Conservation (phyloP, 164 flowering plant species). For the Liquidambar formosana region DNA sequence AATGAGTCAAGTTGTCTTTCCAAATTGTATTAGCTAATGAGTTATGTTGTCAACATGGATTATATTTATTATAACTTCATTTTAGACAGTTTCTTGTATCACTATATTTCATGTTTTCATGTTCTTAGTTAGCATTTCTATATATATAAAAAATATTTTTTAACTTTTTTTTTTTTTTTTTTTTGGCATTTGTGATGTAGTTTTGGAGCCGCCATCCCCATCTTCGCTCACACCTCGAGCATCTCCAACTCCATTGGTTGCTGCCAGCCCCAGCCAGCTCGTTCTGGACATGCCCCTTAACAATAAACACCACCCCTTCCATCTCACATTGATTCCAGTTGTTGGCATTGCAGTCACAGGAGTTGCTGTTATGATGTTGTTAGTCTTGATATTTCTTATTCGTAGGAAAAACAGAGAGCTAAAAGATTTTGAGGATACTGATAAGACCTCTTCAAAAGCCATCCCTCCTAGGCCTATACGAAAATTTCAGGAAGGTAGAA, state of each 20-base stretch:
- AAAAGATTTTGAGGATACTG: slow-evolving; percentile 35
- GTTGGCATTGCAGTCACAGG: slow-evolving; percentile 74
- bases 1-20: too few relatives aligned
- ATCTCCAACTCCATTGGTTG: slow-evolving; percentile 56
- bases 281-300: slow-evolving; percentile 27
- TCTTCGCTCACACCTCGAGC: slow-evolving; percentile 46
- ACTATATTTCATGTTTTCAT: background rate
- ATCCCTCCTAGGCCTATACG: slow-evolving; percentile 41
- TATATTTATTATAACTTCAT: too few relatives aligned
- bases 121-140: too few relatives aligned
- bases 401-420: slow-evolving; percentile 74
- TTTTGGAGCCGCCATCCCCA: slow-evolving; percentile 45
- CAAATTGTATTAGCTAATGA: too few relatives aligned
- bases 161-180: slow-evolving; percentile 6
- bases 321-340: slow-evolving; percentile 57
- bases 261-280: slow-evolving; percentile 60
- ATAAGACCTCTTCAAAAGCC: slow-evolving; percentile 41
- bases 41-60: too few relatives aligned
- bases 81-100: background rate
- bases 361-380: slow-evolving; percentile 55
- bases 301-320: slow-evolving; percentile 50
- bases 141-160: background rate
- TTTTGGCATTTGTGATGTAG: slow-evolving; percentile 18
- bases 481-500: slow-evolving; percentile 75
- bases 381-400: slow-evolving; percentile 67